Base-by-base conservation (phyloP, 306 rosid genomes). In the Cicer chorassanicum region DNA sequence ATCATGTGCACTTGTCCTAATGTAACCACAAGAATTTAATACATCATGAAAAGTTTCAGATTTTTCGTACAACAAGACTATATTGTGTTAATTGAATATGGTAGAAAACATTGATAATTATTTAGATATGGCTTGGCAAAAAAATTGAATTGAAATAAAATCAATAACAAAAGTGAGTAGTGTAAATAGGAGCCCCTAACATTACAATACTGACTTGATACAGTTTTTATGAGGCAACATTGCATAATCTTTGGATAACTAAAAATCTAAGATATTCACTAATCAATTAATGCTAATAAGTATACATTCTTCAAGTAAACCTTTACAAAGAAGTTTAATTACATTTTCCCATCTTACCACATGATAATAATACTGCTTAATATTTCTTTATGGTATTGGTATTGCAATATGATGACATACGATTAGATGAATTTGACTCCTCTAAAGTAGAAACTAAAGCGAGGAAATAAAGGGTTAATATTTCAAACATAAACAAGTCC, bases 1-100 rank as follows among this genome's bases (percentile, higher is more conserved):
- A 79, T 78, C 19, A 80, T 54, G 39, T 48, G 45, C 2, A 39
- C 53, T 44, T 60, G 55, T 60, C 78, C 63, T 71, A 12, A 66
- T 43, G 64, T 48, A 55, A 51, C 68, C 45, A 70, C 74, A 36
- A 65, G 19, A 48, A 73, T 24, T 57, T 69, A 12, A 72, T 7
- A 65, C 48, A 36, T 5, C 24, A 6, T 45, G 69, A 40, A 46
- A 29, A 70, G 38, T 59, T 55, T 24, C 72, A 71, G 38, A 1
- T 62, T 48, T 63, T 60, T 45, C 43, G 21, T 13, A 15, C 6
- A 45, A 55, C 44, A 40, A 61, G n/a, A 60, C 55, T 21, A 51
- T 29, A 57, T 12, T 50, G n/a, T 34, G 21, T 39, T 7, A 72
- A 40, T 7, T 48, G 46, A 66, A 57, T 59, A 50, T 8, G 43